Percentiles rank a stretch among this genome's conserved stretches.
Evolutionary conservation across 306 rosid genomes (phyloP).

Genomic region (Malus domestica): DNA sequence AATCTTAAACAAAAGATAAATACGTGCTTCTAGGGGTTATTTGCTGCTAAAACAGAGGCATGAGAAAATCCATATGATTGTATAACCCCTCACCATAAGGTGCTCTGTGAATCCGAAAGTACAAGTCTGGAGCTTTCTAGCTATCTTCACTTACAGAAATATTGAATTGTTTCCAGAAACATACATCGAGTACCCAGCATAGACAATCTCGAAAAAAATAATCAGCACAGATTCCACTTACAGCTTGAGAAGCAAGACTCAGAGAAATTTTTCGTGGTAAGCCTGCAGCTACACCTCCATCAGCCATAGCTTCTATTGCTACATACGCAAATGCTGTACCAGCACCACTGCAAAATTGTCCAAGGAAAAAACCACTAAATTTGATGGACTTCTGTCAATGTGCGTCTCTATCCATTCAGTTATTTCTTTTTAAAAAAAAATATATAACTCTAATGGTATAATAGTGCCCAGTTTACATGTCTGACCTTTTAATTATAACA

Average conservation of each 20-base stretch:
- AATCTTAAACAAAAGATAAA: too few relatives aligned
- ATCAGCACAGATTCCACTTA: conserved; percentile 34
- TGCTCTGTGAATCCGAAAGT: too few relatives aligned
- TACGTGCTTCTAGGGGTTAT: not conserved
- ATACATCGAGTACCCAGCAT: not conserved
- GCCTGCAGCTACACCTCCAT: conserved; percentile 99
- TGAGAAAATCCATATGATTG: not conserved
- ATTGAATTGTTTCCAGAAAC: not conserved
- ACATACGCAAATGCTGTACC: conserved; percentile 82
- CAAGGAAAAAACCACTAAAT: not conserved
- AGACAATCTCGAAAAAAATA: not conserved
- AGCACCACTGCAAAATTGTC: conserved; percentile 58
- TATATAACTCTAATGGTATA: not conserved
- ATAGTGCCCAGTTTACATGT: not conserved
- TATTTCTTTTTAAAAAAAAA: not conserved
- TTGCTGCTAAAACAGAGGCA: not conserved
- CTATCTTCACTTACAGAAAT: too few relatives aligned
- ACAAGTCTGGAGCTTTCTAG: too few relatives aligned
- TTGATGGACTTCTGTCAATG: not conserved
- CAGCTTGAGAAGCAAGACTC: conserved; percentile 89
- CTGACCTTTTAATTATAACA: not conserved
- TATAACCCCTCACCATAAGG: too few relatives aligned
- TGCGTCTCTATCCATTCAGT: not conserved
- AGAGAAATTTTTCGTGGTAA: conserved; percentile 79
- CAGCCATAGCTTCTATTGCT: conserved; percentile 95